Conservation (phyloP, 768 basidiomycete genomes). For the Rhodotorula sphaerocarpa region DNA sequence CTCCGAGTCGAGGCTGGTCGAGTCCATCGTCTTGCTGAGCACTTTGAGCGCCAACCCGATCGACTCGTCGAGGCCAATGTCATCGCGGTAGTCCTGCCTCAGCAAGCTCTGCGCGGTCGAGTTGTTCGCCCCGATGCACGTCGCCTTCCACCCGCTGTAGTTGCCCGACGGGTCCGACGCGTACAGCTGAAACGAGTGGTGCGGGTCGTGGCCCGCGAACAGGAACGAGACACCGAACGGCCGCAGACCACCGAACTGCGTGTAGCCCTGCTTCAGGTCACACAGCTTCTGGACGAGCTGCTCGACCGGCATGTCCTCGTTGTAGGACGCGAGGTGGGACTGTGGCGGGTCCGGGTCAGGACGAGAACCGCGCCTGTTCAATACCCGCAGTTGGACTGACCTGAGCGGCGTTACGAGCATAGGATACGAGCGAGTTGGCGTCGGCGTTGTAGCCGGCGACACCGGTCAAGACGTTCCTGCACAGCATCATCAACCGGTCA, state of each 20-base stretch:
- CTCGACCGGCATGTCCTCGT: conserved; percentile 97
- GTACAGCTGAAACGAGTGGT: conserved; percentile 94
- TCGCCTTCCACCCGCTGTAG: conserved; percentile 96
- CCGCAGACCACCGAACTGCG: conserved; percentile 93
- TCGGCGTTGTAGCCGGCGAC: conserved; percentile 95
- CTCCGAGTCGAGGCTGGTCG: conserved; percentile 89
- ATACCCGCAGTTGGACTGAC: neutral
- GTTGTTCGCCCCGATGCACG: conserved; percentile 97
- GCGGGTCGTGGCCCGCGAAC: conserved; percentile 92
- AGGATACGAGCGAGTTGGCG: conserved; percentile 94
- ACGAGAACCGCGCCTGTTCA: neutral
- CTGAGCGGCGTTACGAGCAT: conserved; percentile 70
- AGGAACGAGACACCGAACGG: conserved; percentile 96
- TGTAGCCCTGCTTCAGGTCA: conserved; percentile 97
- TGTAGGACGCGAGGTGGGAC: conserved; percentile 75
- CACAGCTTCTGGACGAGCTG: conserved; percentile 85
- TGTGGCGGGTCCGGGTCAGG: conserved; percentile 45
- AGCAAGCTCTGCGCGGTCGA: conserved; percentile 88
- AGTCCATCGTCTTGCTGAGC: conserved; percentile 99
- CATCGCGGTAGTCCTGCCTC: conserved; percentile 98
- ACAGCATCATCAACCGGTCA: neutral
- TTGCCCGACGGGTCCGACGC: conserved; percentile 98
- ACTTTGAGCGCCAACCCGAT: conserved; percentile 83
- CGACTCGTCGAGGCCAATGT: conserved; percentile 80
- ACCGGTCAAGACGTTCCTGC: conserved; percentile 85